phyloP scores from a whole-genome alignment of 1,284 basidiomycete species.

The Papiliotrema fonsecae region DNA sequence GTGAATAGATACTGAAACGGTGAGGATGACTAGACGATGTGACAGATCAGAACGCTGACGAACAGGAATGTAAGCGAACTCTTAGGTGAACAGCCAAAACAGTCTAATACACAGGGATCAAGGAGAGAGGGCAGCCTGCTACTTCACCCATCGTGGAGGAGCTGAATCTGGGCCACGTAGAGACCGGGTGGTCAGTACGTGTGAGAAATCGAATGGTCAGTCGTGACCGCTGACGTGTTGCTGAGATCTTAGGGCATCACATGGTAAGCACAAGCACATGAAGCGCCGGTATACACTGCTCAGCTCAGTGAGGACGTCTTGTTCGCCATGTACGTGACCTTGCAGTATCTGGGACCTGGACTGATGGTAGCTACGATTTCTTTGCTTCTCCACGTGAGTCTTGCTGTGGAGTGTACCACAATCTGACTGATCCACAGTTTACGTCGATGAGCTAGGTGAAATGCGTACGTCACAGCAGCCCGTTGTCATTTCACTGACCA shows the following conservation, averaged over 20 bases:
- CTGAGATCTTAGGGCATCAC: conserved; percentile 29
- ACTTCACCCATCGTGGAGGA: conserved; percentile 46
- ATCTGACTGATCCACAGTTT: conserved; percentile 18
- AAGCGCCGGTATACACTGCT: neutral
- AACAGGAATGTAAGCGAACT: conserved; percentile 25
- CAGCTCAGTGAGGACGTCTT: conserved; percentile 37
- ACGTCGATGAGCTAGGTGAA: conserved; percentile 44
- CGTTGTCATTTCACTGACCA: neutral
- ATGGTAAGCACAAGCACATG: conserved; percentile 24
- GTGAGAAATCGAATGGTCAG: conserved; percentile 44
- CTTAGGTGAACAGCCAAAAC: neutral
- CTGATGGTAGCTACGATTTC: conserved; percentile 36
- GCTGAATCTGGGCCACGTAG: conserved; percentile 42
- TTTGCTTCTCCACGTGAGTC: conserved; percentile 39
- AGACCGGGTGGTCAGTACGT: conserved; percentile 42
- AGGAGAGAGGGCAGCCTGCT: conserved; percentile 44
- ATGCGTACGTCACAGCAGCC: conserved; percentile 23
- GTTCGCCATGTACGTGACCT: conserved; percentile 36
- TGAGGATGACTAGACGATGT: conserved; percentile 8
- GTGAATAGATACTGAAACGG: conserved; percentile 34
- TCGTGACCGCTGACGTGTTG: too few species aligned
- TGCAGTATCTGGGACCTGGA: neutral
- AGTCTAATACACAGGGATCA: conserved; percentile 31
- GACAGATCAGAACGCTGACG: neutral
- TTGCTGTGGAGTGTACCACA: neutral